Evolutionary conservation across 176 grass and related monocot species (phyloP).

Genomic region (Pontederia paniculata): DNA sequence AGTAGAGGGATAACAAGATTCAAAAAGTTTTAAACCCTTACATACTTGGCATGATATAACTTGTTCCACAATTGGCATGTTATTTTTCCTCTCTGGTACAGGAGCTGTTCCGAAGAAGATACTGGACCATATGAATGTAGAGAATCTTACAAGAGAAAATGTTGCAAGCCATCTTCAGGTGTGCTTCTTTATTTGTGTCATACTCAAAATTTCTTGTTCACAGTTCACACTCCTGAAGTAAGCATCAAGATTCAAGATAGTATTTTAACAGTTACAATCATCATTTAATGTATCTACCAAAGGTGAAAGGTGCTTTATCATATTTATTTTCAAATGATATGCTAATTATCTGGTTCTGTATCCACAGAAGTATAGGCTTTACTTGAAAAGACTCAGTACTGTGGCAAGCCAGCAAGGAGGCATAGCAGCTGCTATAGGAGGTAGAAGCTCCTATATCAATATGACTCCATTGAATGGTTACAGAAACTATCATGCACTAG

Average conservation of each 20-base stretch:
- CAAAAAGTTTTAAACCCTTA: not conserved
- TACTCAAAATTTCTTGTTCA: not conserved
- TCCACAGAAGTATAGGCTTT: slow-evolving; percentile 56
- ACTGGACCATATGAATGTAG: slow-evolving; percentile 45
- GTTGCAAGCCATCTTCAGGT: slow-evolving; percentile 73
- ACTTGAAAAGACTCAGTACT: slow-evolving; percentile 25
- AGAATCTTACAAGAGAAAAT: slow-evolving; percentile 41
- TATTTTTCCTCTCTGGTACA: slow-evolving; percentile 16
- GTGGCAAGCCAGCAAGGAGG: slow-evolving; percentile 21
- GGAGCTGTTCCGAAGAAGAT: slow-evolving; percentile 60
- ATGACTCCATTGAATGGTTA: slow-evolving; percentile 40
- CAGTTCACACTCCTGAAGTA: too few species aligned
- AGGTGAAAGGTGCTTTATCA: not conserved
- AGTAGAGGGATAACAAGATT: not conserved
- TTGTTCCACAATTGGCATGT: too few species aligned
- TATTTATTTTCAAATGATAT: not conserved
- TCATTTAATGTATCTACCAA: not conserved
- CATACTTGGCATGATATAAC: not conserved
- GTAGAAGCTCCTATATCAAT: slow-evolving; percentile 42
- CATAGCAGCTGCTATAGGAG: slow-evolving; percentile 27
- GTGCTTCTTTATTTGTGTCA: slow-evolving; percentile 6
- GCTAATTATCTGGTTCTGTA: not conserved
- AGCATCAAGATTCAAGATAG: not conserved
- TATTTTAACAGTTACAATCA: not conserved
- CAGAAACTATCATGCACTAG: slow-evolving; percentile 50